A percentile compares a stretch with the other conserved stretches of the same genome.
phyloP scores from a whole-genome alignment of 805 yeast species.

The Jamesozyma gamospora region DNA sequence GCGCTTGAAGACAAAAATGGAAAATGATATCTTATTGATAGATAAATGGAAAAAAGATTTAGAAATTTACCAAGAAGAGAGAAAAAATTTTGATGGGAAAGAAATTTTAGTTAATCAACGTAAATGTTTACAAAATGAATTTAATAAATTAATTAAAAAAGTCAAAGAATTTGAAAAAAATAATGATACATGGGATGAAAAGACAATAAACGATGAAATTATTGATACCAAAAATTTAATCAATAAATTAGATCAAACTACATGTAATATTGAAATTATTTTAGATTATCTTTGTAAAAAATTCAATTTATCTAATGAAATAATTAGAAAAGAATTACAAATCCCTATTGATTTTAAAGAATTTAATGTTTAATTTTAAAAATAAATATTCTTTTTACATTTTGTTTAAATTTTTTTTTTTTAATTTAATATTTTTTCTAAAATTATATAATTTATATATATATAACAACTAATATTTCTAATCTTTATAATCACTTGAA shows the following conservation, averaged over 20 bases:
- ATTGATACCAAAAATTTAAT: conserved; percentile 4
- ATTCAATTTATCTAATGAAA: conserved; percentile 22
- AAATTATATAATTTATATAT: background rate
- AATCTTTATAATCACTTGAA: conserved; percentile 19
- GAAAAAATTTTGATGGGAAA: conserved; percentile 3
- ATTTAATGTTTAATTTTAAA: no score
- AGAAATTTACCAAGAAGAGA: background rate
- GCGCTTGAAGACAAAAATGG: background rate
- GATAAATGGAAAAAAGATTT: conserved; percentile 7
- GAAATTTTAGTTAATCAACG: conserved; percentile 1
- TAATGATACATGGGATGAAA: conserved; percentile 15
- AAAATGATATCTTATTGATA: conserved; percentile 3
- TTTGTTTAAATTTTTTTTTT: no score
- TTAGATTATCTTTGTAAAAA: conserved; percentile 30
- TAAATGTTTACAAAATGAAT: conserved; percentile 3
- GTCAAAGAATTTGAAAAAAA: background rate
- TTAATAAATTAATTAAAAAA: background rate
- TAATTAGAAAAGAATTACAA: conserved; percentile 32
- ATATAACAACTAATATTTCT: background rate
- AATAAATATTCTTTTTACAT: no score
- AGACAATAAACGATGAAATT: conserved; percentile 6
- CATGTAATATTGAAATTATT: conserved; percentile 37
- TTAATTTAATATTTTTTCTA: no score
- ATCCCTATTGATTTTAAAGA: conserved; percentile 34
- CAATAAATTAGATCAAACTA: conserved; percentile 9